These are phyloP conservation scores for Pseudonitzschia delicatissima DNA, from an alignment of 108 stramenopile species.

Conservation along the genomic window DNA sequence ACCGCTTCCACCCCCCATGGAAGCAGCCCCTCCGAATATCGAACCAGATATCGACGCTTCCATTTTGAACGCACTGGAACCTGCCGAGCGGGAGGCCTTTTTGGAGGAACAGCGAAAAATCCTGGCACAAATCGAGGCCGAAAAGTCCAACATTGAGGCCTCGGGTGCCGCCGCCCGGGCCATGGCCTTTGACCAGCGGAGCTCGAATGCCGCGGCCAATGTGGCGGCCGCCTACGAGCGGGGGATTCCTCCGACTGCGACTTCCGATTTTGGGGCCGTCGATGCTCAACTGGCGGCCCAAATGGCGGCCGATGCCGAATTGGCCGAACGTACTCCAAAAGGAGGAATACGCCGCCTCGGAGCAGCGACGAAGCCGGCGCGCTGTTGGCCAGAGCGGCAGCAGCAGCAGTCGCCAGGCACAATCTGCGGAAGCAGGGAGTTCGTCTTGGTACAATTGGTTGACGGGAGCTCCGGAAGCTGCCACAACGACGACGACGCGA, in stretches of 20 bases:
- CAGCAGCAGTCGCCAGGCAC: conserved; percentile 10
- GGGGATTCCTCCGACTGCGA: conserved; percentile 30
- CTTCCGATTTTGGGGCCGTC: conserved; percentile 47
- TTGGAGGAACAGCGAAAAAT: conserved; percentile 74
- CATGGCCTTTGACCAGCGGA: conserved; percentile 50
- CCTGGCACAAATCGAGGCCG: conserved; percentile 64
- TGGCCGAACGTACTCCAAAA: conserved; percentile 76
- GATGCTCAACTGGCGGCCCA: too few species aligned
- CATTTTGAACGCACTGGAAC: conserved; percentile 49
- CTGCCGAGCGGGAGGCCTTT: conserved; percentile 58
- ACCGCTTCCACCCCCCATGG: conserved; percentile 11
- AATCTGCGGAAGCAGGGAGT: conserved; percentile 15
- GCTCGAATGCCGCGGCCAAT: conserved; percentile 32
- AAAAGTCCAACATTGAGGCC: conserved; percentile 49
- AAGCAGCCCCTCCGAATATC: neutral
- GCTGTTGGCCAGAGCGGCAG: neutral
- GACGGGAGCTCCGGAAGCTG: conserved; percentile 21
- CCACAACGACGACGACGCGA: conserved; percentile 10
- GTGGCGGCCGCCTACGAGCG: conserved; percentile 24
- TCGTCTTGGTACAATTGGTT: conserved; percentile 47
- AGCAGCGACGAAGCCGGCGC: neutral
- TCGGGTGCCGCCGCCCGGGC: conserved; percentile 43
- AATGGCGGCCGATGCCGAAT: conserved; percentile 64
- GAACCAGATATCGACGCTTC: conserved; percentile 28
- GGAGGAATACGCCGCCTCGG: conserved; percentile 53